These are phyloP conservation scores for Thelephora terrestris DNA, from an alignment of 1,284 basidiomycete species.

Conservation along the genomic window DNA sequence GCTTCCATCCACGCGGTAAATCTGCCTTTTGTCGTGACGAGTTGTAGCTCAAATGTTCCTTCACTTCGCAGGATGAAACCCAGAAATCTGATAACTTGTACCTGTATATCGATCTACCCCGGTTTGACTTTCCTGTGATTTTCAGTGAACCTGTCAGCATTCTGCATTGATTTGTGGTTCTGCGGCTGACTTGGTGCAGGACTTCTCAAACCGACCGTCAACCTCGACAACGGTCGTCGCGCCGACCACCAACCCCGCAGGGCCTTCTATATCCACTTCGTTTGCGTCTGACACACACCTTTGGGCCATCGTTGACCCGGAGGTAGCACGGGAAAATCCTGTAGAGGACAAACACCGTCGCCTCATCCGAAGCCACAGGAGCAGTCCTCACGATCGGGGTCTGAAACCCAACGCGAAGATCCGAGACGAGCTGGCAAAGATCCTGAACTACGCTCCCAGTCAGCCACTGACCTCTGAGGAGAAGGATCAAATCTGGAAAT, in stretches of 20 bases:
- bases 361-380: conserved; percentile 88
- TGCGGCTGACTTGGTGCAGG: conserved; percentile 16
- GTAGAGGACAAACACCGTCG: conserved; percentile 96
- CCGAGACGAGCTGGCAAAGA: conserved; percentile 85
- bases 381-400: conserved; percentile 90
- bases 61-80: conserved; percentile 57
- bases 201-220: conserved; percentile 26
- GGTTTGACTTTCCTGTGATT: conserved; percentile 98
- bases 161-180: conserved; percentile 4
- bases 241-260: conserved; percentile 25
- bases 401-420: conserved; percentile 95
- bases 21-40: conserved; percentile 6
- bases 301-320: conserved; percentile 91
- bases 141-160: conserved; percentile 75
- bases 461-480: conserved; percentile 83
- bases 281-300: conserved; percentile 57
- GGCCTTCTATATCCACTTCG: conserved; percentile 35
- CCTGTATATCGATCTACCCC: conserved; percentile 90
- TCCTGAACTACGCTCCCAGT: conserved; percentile 87
- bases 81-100: conserved; percentile 85
- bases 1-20: conserved; percentile 84
- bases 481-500: conserved; percentile 97
- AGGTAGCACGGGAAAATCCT: conserved; percentile 84
- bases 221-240: conserved; percentile 27
- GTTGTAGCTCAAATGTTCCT: conserved; percentile 2